A percentile compares a stretch with the other conserved stretches of the same genome.
Conservation (phyloP, 176 grass and related monocot species). For the Urochloa ruziziensis region DNA sequence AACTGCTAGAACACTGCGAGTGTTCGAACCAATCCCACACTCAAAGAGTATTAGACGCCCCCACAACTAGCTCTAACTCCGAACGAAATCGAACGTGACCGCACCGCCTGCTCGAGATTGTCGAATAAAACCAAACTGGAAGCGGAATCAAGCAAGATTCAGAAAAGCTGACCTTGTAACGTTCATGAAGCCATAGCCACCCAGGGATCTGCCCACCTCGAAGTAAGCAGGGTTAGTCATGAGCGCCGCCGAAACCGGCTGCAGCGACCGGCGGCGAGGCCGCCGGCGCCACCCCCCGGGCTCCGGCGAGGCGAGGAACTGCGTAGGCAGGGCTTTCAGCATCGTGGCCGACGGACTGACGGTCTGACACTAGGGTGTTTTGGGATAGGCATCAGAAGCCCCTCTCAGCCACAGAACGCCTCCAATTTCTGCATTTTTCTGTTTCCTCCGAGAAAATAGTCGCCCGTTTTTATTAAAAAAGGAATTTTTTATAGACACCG, state of each 20-base stretch:
- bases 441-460: too few relatives aligned
- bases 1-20: background rate
- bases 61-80: background rate
- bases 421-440: background rate
- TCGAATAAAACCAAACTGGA: background rate
- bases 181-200: slow-evolving; percentile 93
- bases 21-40: background rate
- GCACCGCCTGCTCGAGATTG: background rate
- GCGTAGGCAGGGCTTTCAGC: slow-evolving; percentile 46
- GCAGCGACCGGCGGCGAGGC: background rate
- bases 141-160: background rate
- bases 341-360: slow-evolving; percentile 22
- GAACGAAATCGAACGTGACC: background rate
- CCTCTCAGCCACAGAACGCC: slow-evolving; percentile 22
- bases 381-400: slow-evolving; percentile 16
- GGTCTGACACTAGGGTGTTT: background rate
- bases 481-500: too few relatives aligned
- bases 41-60: background rate
- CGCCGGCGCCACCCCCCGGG: slow-evolving; percentile 17
- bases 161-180: slow-evolving; percentile 64
- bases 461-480: too few relatives aligned
- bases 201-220: slow-evolving; percentile 75
- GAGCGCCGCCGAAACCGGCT: slow-evolving; percentile 36
- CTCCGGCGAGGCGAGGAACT: slow-evolving; percentile 31
- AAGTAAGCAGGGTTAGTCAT: slow-evolving; percentile 84